Evolutionary conservation across 2,329 filamentous ascomycete genomes (phyloP).

Genomic region (Emmonsiellopsis sp.): DNA sequence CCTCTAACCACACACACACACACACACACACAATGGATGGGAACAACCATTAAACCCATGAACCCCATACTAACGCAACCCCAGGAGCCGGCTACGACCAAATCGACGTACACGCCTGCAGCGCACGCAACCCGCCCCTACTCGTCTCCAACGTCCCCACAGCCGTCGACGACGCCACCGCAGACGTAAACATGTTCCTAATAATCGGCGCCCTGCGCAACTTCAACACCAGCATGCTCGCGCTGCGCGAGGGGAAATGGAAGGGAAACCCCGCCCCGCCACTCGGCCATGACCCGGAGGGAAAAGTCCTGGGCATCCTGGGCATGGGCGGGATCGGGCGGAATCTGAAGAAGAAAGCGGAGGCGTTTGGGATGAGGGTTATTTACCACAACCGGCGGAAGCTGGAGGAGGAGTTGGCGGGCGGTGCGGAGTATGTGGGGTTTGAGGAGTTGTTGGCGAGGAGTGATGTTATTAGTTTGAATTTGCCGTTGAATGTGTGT

Average conservation of each 20-base stretch:
- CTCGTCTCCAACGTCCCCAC: constrained; percentile 73
- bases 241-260: constrained; percentile 60
- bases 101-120: constrained; percentile 64
- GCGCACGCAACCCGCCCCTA: constrained; percentile 47
- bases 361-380: constrained; percentile 65
- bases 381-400: constrained; percentile 64
- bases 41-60: too few species aligned
- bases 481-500: constrained; percentile 70
- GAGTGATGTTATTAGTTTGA: constrained; percentile 71
- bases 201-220: constrained; percentile 71
- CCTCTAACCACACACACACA: too few species aligned
- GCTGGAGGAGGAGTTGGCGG: constrained; percentile 44
- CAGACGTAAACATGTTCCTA: constrained; percentile 71
- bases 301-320: constrained; percentile 68
- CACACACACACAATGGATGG: too few species aligned
- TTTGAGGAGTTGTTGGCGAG: constrained; percentile 62
- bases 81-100: constrained; percentile 74
- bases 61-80: neutral
- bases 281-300: constrained; percentile 66
- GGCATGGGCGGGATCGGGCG: constrained; percentile 81
- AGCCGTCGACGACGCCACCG: constrained; percentile 72
- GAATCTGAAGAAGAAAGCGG: constrained; percentile 64
- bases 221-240: constrained; percentile 56
- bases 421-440: constrained; percentile 39
- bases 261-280: constrained; percentile 44